Evolutionary conservation across 75 land plant species (phyloP), one percentile per base, ranked within the genome.

Genomic region (Isoetes taiwanensis): DNA sequence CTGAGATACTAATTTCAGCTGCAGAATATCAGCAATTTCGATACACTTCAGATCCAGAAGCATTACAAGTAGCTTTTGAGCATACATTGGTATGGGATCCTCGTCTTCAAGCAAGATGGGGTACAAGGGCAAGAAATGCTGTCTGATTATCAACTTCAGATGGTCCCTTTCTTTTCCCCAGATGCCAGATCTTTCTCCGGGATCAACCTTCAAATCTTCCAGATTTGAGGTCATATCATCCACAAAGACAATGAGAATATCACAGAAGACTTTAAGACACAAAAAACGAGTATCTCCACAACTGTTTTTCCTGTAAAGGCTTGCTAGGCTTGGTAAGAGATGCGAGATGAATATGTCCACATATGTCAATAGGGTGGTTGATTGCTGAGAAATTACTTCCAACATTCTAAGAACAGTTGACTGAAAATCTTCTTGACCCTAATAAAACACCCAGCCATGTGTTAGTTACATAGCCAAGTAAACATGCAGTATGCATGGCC

Each of bases 61-160:
- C 99, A 89, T 94, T 3, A 85, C 85, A 20, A 94, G 76, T 14
- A 89, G 82, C 63, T 94, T 94, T 58, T 94, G 99, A n/a, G 99
- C 96, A 58, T 94, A 94, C 80, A 89, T 76, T 1, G 99, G 99
- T 39, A 94, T 94, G 2, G 99, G 99, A 73, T 94, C 99, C 65
- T 94, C 99, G 64, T 94, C 99, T 46, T 89, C 90, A 61, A 89
- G 63, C 20, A 94, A 67, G 6, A 52, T 61, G 3, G 99, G 80
- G 56, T 94, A 89, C 26, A 90, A 75, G 33, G 96, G 99, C 21
- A 94, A 82, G 62, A 94, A 90, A 33, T 85, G 64, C 24, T 55
- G 54, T 42, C 76, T 71, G 23, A 85, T 68, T 30, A 94, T 80
- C 20, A 54, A 56, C 50, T 74, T 83, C 70, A 94, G 59, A 26